Evolutionary conservation across 1,139 yeast genomes (phyloP).

Genomic region (Starmera stellimalicola): DNA sequence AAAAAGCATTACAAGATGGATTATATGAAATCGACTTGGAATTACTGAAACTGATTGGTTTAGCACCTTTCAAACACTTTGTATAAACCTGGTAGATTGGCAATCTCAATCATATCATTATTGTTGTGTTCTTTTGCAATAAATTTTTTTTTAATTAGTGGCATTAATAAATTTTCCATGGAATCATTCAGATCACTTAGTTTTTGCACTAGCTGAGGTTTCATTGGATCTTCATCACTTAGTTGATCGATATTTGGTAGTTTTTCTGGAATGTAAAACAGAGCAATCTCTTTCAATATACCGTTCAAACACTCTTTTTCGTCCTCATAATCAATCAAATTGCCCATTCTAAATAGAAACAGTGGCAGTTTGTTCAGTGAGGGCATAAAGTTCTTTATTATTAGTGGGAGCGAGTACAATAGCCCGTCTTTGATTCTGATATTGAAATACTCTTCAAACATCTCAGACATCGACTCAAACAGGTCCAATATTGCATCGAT

Average conservation of each 20-base stretch:
- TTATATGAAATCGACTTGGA: slow-evolving; percentile 11
- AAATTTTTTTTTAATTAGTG: slow-evolving; percentile 52
- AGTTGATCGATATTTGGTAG: not conserved
- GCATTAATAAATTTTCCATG: slow-evolving; percentile 57
- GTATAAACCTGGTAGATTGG: slow-evolving; percentile 86
- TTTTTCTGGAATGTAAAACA: slow-evolving; percentile 60
- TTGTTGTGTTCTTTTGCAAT: slow-evolving; percentile 50
- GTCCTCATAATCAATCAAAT: slow-evolving; percentile 49
- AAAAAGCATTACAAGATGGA: slow-evolving; percentile 7
- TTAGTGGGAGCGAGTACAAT: slow-evolving; percentile 52
- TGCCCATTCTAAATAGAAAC: slow-evolving; percentile 54
- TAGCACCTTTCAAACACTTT: slow-evolving; percentile 88
- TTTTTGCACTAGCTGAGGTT: slow-evolving; percentile 11
- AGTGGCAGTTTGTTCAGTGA: slow-evolving; percentile 53
- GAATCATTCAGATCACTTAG: slow-evolving; percentile 21
- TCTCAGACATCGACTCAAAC: slow-evolving; percentile 48
- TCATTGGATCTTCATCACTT: slow-evolving; percentile 13
- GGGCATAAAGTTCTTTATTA: slow-evolving; percentile 57
- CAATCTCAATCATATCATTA: slow-evolving; percentile 67
- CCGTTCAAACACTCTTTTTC: slow-evolving; percentile 63
- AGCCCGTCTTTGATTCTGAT: slow-evolving; percentile 32
- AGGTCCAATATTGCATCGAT: slow-evolving; percentile 17
- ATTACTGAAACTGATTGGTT: too few species aligned
- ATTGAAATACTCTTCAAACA: slow-evolving; percentile 75
- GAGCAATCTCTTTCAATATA: slow-evolving; percentile 58